Conservation (phyloP, 805 yeast genomes). For the Candida palmyrensis region DNA sequence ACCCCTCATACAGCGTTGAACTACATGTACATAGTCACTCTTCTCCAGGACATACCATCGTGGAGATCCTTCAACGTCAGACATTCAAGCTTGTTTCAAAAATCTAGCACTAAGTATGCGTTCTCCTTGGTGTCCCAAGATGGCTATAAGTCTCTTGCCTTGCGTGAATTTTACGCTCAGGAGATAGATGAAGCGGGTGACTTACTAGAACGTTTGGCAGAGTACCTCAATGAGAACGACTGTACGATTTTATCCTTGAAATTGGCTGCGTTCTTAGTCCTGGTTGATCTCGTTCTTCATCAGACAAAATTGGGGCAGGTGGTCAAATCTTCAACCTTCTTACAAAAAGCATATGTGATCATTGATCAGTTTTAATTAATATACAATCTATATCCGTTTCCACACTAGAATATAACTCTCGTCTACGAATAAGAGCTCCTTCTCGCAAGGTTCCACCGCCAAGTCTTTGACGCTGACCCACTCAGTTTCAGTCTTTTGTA, state of each 20-base stretch:
- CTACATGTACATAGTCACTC: conserved; percentile 10
- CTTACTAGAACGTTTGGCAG: background rate
- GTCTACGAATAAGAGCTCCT: conserved; percentile 55
- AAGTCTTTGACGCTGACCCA: conserved; percentile 63
- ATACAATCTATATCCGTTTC: conserved; percentile 27
- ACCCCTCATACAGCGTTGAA: too few species aligned
- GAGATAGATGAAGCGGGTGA: background rate
- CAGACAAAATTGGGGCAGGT: conserved; percentile 1
- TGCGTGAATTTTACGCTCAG: background rate
- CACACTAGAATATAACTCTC: conserved; percentile 68
- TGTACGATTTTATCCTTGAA: background rate
- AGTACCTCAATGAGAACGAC: background rate
- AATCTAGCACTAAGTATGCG: too few species aligned
- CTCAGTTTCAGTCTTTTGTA: conserved; percentile 22
- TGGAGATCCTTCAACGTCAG: conserved; percentile 25
- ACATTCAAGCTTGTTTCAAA: conserved; percentile 18
- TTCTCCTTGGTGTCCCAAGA: background rate
- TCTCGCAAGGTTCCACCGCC: conserved; percentile 40
- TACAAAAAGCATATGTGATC: background rate
- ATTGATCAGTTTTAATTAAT: background rate
- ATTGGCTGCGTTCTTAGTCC: conserved; percentile 2
- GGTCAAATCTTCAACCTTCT: background rate
- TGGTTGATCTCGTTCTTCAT: conserved; percentile 2
- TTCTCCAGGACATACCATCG: conserved; percentile 14
- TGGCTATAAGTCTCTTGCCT: background rate